phyloP scores from a whole-genome alignment of 805 yeast genomes.

The Candida mattraensis region DNA sequence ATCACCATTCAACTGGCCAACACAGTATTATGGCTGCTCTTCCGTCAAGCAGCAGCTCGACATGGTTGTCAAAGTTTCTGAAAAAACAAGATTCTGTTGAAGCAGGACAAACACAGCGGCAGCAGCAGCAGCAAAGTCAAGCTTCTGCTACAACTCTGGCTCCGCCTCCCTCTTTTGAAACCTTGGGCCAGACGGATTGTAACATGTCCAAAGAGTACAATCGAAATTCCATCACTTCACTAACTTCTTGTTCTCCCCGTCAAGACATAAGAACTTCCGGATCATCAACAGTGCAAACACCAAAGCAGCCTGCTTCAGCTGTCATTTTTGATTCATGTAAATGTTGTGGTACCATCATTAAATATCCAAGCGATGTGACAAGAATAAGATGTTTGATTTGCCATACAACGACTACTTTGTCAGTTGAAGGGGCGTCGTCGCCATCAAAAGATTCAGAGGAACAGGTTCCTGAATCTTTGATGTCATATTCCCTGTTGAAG shows the following conservation, averaged over 20 bases:
- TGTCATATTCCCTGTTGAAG: constrained; percentile 36
- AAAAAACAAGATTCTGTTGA: constrained; percentile 2
- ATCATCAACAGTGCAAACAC: constrained; percentile 1
- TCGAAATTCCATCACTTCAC: no score
- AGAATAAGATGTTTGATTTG: constrained; percentile 65
- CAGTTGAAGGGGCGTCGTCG: constrained; percentile 1
- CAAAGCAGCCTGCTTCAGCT: constrained; percentile 7
- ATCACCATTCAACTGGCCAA: no score
- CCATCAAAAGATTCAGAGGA: constrained; percentile 1
- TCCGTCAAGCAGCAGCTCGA: background rate
- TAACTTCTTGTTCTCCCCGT: background rate
- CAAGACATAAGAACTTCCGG: constrained; percentile 3
- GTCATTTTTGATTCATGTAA: constrained; percentile 35
- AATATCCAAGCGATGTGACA: constrained; percentile 35
- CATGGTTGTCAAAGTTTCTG: constrained; percentile 9
- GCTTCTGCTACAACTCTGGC: background rate
- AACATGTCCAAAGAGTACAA: no score
- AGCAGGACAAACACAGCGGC: no score
- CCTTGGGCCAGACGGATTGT: no score
- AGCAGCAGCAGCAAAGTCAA: no score
- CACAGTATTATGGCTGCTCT: no score
- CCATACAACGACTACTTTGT: constrained; percentile 37
- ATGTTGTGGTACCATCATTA: constrained; percentile 48
- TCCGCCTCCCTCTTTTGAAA: constrained; percentile 1
- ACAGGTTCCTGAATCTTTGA: constrained; percentile 6